Evolutionary conservation across 1,284 basidiomycete genomes (phyloP).

Genomic region (Gymnopus androsaceus): DNA sequence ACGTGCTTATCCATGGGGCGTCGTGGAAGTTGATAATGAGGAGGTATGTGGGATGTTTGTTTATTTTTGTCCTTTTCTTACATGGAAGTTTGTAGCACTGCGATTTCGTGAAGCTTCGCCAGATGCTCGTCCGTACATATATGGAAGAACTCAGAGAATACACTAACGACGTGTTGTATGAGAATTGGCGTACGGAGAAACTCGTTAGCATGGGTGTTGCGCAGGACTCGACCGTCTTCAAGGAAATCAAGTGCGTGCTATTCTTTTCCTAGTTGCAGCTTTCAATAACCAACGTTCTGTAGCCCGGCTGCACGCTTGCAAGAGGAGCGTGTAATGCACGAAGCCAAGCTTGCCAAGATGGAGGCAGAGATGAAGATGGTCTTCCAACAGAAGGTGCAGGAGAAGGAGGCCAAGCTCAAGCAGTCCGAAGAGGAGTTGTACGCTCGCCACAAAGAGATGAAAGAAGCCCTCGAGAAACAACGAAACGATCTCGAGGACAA

Average conservation of each 20-base stretch:
- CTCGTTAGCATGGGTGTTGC: slow-evolving; percentile 93
- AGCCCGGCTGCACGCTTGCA: slow-evolving; percentile 94
- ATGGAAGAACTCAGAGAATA: slow-evolving; percentile 98
- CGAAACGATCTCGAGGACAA: slow-evolving; percentile 94
- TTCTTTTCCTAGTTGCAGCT: not conserved
- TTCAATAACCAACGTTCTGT: slow-evolving; percentile 18
- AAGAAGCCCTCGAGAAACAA: slow-evolving; percentile 97
- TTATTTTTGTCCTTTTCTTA: not conserved
- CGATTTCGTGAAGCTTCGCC: slow-evolving; percentile 96
- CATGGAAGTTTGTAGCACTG: slow-evolving; percentile 60
- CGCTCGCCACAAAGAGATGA: slow-evolving; percentile 97
- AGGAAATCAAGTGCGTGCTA: slow-evolving; percentile 89
- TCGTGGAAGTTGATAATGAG: slow-evolving; percentile 97
- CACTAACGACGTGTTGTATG: slow-evolving; percentile 91
- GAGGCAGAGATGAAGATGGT: slow-evolving; percentile 99
- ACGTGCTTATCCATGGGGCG: slow-evolving; percentile 94
- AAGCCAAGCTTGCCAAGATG: slow-evolving; percentile 97
- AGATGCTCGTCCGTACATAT: slow-evolving; percentile 97
- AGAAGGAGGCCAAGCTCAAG: slow-evolving; percentile 97
- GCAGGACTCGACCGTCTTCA: slow-evolving; percentile 96
- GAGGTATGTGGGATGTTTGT: slow-evolving; percentile 37
- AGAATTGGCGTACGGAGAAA: slow-evolving; percentile 96
- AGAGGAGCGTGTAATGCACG: slow-evolving; percentile 91
- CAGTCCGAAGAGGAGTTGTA: slow-evolving; percentile 98
- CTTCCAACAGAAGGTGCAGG: slow-evolving; percentile 98